Evolutionary conservation across 2,329 filamentous ascomycete genomes (phyloP), one percentile per base, ranked within the genome.

Genomic region (Venturia pyrina): DNA sequence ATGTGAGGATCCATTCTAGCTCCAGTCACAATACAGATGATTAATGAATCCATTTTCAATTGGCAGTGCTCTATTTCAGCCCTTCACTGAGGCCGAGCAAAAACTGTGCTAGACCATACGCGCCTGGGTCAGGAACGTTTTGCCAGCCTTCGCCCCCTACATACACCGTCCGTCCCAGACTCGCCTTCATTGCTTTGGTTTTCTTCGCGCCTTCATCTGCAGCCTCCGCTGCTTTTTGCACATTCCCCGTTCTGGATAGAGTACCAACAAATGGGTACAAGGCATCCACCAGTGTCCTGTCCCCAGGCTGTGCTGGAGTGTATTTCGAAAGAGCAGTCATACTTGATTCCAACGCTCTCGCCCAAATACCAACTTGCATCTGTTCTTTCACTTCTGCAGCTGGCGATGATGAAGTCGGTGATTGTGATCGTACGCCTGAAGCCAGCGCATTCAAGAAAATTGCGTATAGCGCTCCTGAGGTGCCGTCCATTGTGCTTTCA

Each of bases 101-200:
- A 78, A 99, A 93, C 75, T 88, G 86, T 43, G 89, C 88, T 69
- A 98, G 86, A n/a, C 95, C 95, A 67, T 85, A 82, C 6, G 88
- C 88, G 37, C 88, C 87, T 2, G 89, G 89, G 78, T 91, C 89
- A 21, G 89, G 88, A 21, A 91, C 83, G 71, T 90, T 79, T 78
- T 86, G 86, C 78, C 83, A 93, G 19, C 89, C 89, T 73, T 80
- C 84, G 68, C 89, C 89, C 68, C 89, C 91, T 63, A 96, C 86
- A 75, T 96, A 96, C 13, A 95, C 91, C 1, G 89, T 86, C 67
- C 91, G 81, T 8, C 95, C 95, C 50, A 99, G 80, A 71, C 88
- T 95, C 53, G 95, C 91, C 75, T 89, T 86, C 93, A 99, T 97
- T 32, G 89, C 89, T 80, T 93, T 96, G 24, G 95, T 98, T 40